Conservation (phyloP, 257 asterid species). For the Ocimum tenuiflorum region DNA sequence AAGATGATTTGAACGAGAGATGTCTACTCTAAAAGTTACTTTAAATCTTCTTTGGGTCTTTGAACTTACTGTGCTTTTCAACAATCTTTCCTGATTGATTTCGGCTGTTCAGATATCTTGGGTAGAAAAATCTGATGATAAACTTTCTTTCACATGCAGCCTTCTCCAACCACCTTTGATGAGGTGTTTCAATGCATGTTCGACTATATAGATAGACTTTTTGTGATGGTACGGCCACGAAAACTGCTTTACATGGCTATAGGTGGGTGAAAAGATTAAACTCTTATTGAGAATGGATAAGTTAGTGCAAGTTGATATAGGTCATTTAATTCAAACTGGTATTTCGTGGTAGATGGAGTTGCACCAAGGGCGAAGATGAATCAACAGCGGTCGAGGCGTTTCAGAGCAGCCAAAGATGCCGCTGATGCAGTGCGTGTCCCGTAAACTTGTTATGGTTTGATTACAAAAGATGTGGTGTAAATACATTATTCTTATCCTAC, state of each 20-base stretch:
- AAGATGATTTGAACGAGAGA: not conserved
- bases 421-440: slow-evolving; percentile 70
- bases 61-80: not conserved
- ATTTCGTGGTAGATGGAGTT: slow-evolving; percentile 66
- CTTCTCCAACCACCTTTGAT: slow-evolving; percentile 84
- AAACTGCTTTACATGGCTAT: slow-evolving; percentile 91
- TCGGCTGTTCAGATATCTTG: not conserved
- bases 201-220: slow-evolving; percentile 90
- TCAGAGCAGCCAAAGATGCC: slow-evolving; percentile 95
- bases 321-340: slow-evolving; percentile 7
- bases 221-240: slow-evolving; percentile 90
- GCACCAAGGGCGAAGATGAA: slow-evolving; percentile 99
- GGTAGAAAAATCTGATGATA: slow-evolving; percentile 4
- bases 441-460: slow-evolving; percentile 11
- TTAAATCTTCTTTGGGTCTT: not conserved
- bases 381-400: slow-evolving; percentile 94
- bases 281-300: not conserved
- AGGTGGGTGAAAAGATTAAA: slow-evolving; percentile 51
- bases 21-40: not conserved
- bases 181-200: slow-evolving; percentile 91
- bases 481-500: slow-evolving; percentile 4
- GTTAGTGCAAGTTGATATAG: slow-evolving; percentile 15
- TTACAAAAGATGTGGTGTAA: slow-evolving; percentile 3
- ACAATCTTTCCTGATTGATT: not conserved
- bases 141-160: slow-evolving; percentile 50